These are phyloP conservation scores for Geranium incanum DNA, from an alignment of 441 rosid genomes.

Conservation along the genomic window DNA sequence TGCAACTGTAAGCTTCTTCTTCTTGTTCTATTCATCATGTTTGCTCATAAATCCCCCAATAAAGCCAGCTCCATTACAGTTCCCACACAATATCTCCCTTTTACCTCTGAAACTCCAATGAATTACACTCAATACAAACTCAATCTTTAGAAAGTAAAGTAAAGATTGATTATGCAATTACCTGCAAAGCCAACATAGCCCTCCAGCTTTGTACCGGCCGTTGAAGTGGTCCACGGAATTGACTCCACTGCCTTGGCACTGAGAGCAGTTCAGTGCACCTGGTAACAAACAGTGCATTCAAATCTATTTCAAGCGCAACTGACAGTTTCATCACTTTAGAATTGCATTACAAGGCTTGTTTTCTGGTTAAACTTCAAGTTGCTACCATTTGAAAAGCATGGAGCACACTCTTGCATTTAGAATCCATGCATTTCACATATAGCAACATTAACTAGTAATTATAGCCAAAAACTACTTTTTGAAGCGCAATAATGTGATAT, in stretches of 20 bases:
- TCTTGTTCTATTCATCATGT: neutral
- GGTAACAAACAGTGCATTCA: neutral
- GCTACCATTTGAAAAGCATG: no score
- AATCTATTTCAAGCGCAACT: neutral
- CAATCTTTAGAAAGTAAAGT: no score
- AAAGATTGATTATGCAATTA: slow-evolving; percentile 16
- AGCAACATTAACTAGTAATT: no score
- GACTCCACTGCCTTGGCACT: slow-evolving; percentile 52
- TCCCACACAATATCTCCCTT: slow-evolving; percentile 1
- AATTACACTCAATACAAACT: neutral
- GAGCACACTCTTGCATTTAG: no score
- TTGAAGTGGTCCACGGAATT: slow-evolving; percentile 44
- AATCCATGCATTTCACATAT: no score
- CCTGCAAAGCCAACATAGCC: slow-evolving; percentile 62
- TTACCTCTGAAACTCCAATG: neutral
- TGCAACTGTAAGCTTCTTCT: neutral
- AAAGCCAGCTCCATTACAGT: slow-evolving; percentile 4
- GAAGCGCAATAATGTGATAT: neutral
- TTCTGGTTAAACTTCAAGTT: neutral
- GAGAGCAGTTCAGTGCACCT: slow-evolving; percentile 53
- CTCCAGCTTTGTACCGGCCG: slow-evolving; percentile 53
- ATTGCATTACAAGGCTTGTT: neutral
- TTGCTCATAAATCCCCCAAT: slow-evolving; percentile 3
- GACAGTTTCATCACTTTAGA: no score
- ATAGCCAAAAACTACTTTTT: no score